phyloP scores from a whole-genome alignment of 495 filamentous ascomycete genomes.

The Penicillium fimorum region DNA sequence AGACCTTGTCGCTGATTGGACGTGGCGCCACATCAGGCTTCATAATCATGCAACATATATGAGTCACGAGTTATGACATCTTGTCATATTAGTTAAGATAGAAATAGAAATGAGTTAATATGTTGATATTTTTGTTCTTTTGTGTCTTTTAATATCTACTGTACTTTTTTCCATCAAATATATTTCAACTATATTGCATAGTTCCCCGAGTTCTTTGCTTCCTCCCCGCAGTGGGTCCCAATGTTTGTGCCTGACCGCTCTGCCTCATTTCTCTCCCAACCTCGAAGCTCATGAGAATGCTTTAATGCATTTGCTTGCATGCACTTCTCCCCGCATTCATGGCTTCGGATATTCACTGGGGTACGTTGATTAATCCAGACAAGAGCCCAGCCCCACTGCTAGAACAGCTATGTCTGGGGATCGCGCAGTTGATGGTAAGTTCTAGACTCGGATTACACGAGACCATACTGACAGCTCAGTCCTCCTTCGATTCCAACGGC shows the following conservation, averaged over 20 bases:
- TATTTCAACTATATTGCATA: conserved; percentile 4
- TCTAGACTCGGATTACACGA: neutral
- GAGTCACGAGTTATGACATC: conserved; percentile 4
- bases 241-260: conserved; percentile 41
- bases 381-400: conserved; percentile 74
- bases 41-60: conserved; percentile 4
- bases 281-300: conserved; percentile 10
- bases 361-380: conserved; percentile 76
- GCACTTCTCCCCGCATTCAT: conserved; percentile 24
- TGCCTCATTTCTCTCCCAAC: conserved; percentile 5
- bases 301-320: conserved; percentile 21
- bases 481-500: conserved; percentile 63
- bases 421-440: conserved; percentile 81
- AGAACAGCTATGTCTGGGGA: conserved; percentile 72
- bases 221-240: conserved; percentile 36
- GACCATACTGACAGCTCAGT: conserved; percentile 23
- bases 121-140: neutral
- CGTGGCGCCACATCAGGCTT: conserved; percentile 11
- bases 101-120: neutral
- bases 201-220: conserved; percentile 5
- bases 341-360: conserved; percentile 61
- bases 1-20: neutral
- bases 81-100: neutral
- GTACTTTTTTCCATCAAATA: neutral
- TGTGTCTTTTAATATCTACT: neutral